A percentile compares a stretch with the other conserved stretches of the same genome.
phyloP scores from a whole-genome alignment of 2,329 filamentous ascomycete species.

The Monilinia polystroma region DNA sequence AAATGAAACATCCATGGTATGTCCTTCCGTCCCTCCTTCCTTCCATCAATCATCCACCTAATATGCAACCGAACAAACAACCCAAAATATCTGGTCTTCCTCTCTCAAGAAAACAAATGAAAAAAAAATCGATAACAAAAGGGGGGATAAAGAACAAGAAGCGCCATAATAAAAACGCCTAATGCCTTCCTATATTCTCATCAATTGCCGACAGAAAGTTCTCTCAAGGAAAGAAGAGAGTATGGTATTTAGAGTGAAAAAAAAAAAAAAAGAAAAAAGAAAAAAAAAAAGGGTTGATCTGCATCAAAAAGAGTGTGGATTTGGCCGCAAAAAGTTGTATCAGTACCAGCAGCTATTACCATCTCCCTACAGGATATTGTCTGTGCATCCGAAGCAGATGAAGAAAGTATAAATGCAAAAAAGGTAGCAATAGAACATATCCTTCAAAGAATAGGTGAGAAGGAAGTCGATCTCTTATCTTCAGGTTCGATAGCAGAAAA shows the following conservation, averaged over 20 bases:
- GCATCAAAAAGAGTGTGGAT: conserved; percentile 33
- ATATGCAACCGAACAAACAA: conserved; percentile 26
- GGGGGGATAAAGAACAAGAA: conserved; percentile 20
- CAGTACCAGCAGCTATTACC: conserved; percentile 32
- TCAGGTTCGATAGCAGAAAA: conserved; percentile 17
- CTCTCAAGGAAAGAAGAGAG: conserved; percentile 25
- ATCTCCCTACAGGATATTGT: conserved; percentile 30
- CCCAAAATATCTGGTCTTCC: conserved; percentile 13
- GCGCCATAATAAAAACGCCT: conserved; percentile 30
- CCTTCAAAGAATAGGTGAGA: conserved; percentile 15
- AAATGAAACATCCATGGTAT: conserved; percentile 33
- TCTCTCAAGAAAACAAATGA: conserved; percentile 19
- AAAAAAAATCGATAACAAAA: not conserved
- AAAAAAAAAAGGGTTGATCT: conserved; percentile 23
- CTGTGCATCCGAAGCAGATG: conserved; percentile 38
- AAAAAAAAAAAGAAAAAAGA: conserved; percentile 19
- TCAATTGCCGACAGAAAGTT: conserved; percentile 25
- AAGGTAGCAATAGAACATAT: conserved; percentile 22
- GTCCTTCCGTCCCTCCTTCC: conserved; percentile 24
- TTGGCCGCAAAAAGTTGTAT: conserved; percentile 25
- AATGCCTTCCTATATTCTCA: conserved; percentile 30
- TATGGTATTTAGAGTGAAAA: conserved; percentile 7
- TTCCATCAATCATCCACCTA: conserved; percentile 21
- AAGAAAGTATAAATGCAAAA: conserved; percentile 32
- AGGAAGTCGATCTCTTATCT: conserved; percentile 12